Base-by-base conservation (phyloP, 2,329 filamentous ascomycete species). In the Phialophora expanda region DNA sequence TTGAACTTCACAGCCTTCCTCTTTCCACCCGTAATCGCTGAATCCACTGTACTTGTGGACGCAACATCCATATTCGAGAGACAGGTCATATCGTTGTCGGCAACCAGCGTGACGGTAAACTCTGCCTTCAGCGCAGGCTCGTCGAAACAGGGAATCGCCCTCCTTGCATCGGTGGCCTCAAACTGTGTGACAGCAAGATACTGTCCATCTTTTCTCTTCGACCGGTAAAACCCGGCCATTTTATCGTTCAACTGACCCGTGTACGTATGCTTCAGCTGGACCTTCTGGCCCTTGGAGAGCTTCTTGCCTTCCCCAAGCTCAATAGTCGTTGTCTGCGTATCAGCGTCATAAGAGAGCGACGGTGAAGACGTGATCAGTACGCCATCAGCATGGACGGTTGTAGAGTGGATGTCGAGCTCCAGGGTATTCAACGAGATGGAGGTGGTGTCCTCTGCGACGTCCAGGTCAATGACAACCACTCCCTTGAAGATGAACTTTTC, bases 201-300 rank as follows among this genome's bases (percentile, higher is more conserved):
- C 66, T 87, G 87, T 46, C 94, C 94, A 74, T 95, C 88, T 56
- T 86, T 80, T 67, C 87, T 89, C 83, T 95, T 96, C 84, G 94
- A 98, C 65, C 94, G 88, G 81, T 98, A 98, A 85, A 98, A 98
- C 56, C 94, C 94, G 56, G 93, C 93, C 92, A 98, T 96, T 80
- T 95, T 94, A 77, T 96, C 91, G 78, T 96, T 97, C 74, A 97
- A 82, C 51, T 84, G 85, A 48, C 93, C 93, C 9, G 86, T 89
- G 79, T 96, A 97, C 72, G 86, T 89, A 74, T 93, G 87, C 75
- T 89, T 88, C 68, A 96, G 80, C 79, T 89, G 88, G 22, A 90
- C 91, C 82, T 93, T 93, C 74, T 86, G 85, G 26, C 91, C 92
- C 69, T 90, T 90, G 24, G 87, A 78, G 67, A 98, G 83, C 55